A percentile compares a stretch with the other conserved stretches of the same genome.
Conservation (phyloP, 805 yeast species). For the Saccharomyces kudriavzevii region DNA sequence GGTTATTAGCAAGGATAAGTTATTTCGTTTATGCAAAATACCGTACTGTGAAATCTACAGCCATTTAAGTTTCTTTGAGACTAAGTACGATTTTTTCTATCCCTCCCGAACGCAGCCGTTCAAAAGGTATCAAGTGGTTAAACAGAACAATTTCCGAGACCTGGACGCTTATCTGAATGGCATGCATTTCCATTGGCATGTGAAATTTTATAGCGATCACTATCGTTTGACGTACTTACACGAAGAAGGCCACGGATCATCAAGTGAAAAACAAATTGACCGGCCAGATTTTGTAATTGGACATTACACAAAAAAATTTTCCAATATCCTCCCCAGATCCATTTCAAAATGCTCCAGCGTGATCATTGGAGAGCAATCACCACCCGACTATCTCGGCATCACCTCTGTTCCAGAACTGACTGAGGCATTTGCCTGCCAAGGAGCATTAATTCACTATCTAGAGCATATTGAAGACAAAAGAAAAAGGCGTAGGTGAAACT, state of each 20-base stretch:
- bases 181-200: conserved; percentile 10
- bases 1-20: conserved; percentile 2
- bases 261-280: neutral
- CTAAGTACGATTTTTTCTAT: conserved; percentile 2
- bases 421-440: conserved; percentile 11
- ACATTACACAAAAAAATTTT: conserved; percentile 7
- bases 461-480: conserved; percentile 3
- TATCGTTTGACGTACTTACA: conserved; percentile 8
- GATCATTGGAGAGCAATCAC: conserved; percentile 8
- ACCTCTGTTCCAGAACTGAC: conserved; percentile 10
- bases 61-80: neutral
- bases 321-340: conserved; percentile 6
- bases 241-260: conserved; percentile 1
- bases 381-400: conserved; percentile 7
- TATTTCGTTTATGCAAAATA: conserved; percentile 6
- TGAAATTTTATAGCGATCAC: conserved; percentile 5
- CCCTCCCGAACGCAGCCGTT: neutral
- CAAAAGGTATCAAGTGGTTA: conserved; percentile 2
- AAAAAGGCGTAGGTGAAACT: too few species aligned
- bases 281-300: conserved; percentile 4
- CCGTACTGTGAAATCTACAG: conserved; percentile 9
- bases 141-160: conserved; percentile 5
- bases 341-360: conserved; percentile 8
- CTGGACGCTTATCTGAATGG: conserved; percentile 7
- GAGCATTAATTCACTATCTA: conserved; percentile 7